Percentiles rank a stretch among this genome's conserved stretches.
These are phyloP conservation scores for Sarcodon aspratus DNA, from an alignment of 768 basidiomycete genomes.

Conservation along the genomic window DNA sequence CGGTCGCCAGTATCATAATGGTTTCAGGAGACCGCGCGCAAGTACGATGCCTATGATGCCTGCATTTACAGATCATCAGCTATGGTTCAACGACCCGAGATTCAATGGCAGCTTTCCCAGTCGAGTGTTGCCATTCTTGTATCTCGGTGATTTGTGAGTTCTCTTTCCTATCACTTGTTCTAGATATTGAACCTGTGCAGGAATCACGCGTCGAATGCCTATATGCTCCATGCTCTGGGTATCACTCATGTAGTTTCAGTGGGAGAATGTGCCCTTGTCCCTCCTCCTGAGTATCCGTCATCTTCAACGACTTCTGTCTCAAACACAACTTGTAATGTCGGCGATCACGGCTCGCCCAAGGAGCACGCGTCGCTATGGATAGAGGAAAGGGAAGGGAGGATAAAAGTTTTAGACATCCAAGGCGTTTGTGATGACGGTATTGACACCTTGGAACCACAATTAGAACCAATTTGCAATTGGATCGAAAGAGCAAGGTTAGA, in stretches of 20 bases:
- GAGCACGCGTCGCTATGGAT: conserved; percentile 66
- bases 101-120: conserved; percentile 97
- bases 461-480: conserved; percentile 86
- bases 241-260: conserved; percentile 97
- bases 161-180: conserved; percentile 8
- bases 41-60: conserved; percentile 60
- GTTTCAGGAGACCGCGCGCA: conserved; percentile 46
- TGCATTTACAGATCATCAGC: conserved; percentile 51
- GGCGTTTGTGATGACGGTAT: conserved; percentile 95
- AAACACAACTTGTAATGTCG: no score
- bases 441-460: conserved; percentile 83
- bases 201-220: conserved; percentile 88
- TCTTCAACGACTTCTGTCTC: conserved; percentile 2
- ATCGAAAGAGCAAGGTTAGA: conserved; percentile 75
- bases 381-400: conserved; percentile 80
- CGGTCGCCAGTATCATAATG: neutral
- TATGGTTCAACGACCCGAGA: conserved; percentile 90
- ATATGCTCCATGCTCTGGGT: conserved; percentile 91
- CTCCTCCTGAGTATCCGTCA: conserved; percentile 44
- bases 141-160: conserved; percentile 88
- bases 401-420: conserved; percentile 86
- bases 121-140: conserved; percentile 84
- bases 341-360: conserved; percentile 10
- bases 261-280: conserved; percentile 86
- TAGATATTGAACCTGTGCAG: conserved; percentile 23